Conservation (phyloP, 345 rosid genomes). For the Anacardium occidentale region DNA sequence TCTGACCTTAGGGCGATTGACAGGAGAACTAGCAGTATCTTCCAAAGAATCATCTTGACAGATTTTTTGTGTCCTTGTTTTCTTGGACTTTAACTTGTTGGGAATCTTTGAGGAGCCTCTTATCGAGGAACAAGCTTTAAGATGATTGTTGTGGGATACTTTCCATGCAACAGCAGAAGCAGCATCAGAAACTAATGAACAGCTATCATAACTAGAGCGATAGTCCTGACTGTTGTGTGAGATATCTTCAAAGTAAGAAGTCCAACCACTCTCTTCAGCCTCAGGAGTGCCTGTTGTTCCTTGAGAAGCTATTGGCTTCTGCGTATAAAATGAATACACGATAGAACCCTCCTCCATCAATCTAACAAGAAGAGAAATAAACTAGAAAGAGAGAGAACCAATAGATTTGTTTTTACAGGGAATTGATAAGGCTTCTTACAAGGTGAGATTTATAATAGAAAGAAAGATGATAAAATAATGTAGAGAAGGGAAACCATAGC, state of each 20-base stretch:
- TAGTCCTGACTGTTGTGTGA: slow-evolving; percentile 32
- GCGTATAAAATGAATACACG: slow-evolving; percentile 22
- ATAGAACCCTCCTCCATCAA: slow-evolving; percentile 26
- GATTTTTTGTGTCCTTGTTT: slow-evolving; percentile 49
- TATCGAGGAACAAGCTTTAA: slow-evolving; percentile 18
- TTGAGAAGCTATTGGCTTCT: slow-evolving; percentile 15
- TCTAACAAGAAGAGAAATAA: not conserved
- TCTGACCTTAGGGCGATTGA: slow-evolving; percentile 70
- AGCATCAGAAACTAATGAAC: slow-evolving; percentile 76
- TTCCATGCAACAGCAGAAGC: slow-evolving; percentile 55
- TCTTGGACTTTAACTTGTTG: slow-evolving; percentile 46
- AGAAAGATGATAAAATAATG: slow-evolving; percentile 17
- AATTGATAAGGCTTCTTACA: slow-evolving; percentile 6
- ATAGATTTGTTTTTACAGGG: slow-evolving; percentile 2
- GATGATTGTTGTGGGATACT: slow-evolving; percentile 18
- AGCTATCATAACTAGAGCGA: slow-evolving; percentile 39
- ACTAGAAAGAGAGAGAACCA: not conserved
- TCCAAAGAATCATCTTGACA: slow-evolving; percentile 71
- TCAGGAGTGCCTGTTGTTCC: not conserved
- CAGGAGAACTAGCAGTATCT: slow-evolving; percentile 93
- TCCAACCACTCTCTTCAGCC: slow-evolving; percentile 90
- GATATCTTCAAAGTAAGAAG: slow-evolving; percentile 72
- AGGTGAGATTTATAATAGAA: slow-evolving; percentile 21
- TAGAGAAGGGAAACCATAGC: slow-evolving; percentile 27
- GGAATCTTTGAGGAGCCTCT: slow-evolving; percentile 21